Conservation (phyloP, 176 grass and related monocot genomes). For the Cocos nucifera region DNA sequence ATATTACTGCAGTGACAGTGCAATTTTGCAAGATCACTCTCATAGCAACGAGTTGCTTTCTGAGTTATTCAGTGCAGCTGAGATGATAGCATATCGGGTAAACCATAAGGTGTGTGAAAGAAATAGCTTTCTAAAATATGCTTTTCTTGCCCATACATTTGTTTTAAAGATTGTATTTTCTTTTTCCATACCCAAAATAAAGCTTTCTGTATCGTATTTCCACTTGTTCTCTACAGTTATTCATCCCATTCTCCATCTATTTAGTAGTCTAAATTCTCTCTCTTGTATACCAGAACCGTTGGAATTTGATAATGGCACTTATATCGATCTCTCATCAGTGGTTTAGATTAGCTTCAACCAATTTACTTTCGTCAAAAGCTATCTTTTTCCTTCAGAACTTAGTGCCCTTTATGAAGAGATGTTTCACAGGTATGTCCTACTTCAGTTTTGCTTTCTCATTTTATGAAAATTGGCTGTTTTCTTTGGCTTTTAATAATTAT, state of each 20-base stretch:
- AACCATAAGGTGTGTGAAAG: slow-evolving; percentile 46
- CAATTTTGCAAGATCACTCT: slow-evolving; percentile 30
- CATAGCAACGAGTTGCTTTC: slow-evolving; percentile 38
- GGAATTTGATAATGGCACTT: slow-evolving; percentile 68
- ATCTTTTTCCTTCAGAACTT: slow-evolving; percentile 72
- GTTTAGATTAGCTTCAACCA: slow-evolving; percentile 39
- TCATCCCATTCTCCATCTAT: slow-evolving; percentile 6
- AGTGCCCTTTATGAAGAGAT: slow-evolving; percentile 59
- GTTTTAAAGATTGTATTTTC: no score
- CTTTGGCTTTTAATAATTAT: no score
- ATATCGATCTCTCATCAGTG: slow-evolving; percentile 53
- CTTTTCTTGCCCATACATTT: neutral
- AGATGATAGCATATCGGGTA: slow-evolving; percentile 47
- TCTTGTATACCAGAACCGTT: slow-evolving; percentile 42
- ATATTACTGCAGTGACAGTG: slow-evolving; percentile 27
- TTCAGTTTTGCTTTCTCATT: no score
- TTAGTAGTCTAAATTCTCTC: no score
- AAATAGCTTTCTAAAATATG: neutral
- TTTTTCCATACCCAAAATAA: no score
- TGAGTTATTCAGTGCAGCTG: slow-evolving; percentile 55
- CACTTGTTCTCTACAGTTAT: slow-evolving; percentile 1
- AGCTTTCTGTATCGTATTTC: slow-evolving; percentile 9
- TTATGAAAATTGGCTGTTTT: no score
- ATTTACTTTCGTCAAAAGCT: slow-evolving; percentile 62
- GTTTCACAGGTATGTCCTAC: slow-evolving; percentile 38